A percentile compares a stretch with the other conserved stretches of the same genome.
Conservation (phyloP, 2,329 filamentous ascomycete species). For the Lasiodiplodia sp. region DNA sequence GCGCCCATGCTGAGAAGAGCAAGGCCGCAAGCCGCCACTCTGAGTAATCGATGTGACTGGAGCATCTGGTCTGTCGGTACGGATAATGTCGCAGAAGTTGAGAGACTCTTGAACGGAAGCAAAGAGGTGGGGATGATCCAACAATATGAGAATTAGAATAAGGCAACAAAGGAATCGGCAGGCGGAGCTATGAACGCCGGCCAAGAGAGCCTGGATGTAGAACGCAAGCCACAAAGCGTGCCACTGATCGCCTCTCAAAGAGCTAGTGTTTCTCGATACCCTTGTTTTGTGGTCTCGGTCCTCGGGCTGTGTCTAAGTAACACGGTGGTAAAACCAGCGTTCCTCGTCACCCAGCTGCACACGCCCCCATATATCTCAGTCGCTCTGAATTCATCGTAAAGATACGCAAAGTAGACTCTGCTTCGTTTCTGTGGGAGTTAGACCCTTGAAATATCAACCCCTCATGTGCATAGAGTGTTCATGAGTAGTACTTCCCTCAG, state of each 20-base stretch:
- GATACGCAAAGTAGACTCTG: neutral
- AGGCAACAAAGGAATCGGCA: slow-evolving; percentile 20
- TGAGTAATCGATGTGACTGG: slow-evolving; percentile 12
- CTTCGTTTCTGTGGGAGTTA: neutral
- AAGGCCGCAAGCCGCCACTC: slow-evolving; percentile 8
- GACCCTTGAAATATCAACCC: neutral
- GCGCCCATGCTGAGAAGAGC: slow-evolving; percentile 4
- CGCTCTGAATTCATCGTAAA: neutral
- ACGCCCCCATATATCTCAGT: neutral
- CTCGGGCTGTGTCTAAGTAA: neutral
- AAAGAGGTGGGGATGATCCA: slow-evolving; percentile 2
- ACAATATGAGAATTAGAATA: slow-evolving; percentile 14
- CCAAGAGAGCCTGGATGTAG: slow-evolving; percentile 17
- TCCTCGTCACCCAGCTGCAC: neutral
- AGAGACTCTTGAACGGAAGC: neutral
- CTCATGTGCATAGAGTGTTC: neutral
- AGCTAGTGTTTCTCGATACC: neutral
- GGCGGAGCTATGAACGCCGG: neutral
- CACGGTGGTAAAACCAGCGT: neutral
- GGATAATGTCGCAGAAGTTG: slow-evolving; percentile 5
- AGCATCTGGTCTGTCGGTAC: neutral
- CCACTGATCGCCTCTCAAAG: slow-evolving; percentile 17
- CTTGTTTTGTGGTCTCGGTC: neutral
- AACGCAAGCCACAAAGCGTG: slow-evolving; percentile 19
- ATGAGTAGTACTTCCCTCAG: neutral